Evolutionary conservation across 371 early-diverging fungal genomes (phyloP).

Genomic region (Dinochytrium kinnereticum): DNA sequence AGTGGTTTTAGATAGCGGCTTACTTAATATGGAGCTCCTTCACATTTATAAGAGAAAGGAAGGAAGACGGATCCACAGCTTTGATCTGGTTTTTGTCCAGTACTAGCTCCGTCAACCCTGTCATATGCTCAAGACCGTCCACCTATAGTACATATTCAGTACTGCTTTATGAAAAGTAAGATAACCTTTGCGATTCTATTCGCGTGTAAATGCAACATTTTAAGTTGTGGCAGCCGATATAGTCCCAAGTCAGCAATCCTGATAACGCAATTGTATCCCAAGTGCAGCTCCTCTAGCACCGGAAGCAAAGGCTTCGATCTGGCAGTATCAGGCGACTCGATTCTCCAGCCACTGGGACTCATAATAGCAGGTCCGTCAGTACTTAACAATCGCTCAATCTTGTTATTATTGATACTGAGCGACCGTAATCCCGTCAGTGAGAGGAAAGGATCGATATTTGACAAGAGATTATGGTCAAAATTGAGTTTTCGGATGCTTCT

Average conservation of each 20-base stretch:
- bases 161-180: not conserved
- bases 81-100: slow-evolving; percentile 63
- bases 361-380: slow-evolving; percentile 40
- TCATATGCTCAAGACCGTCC: slow-evolving; percentile 60
- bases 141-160: slow-evolving; percentile 36
- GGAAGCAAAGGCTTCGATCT: slow-evolving; percentile 41
- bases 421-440: slow-evolving; percentile 42
- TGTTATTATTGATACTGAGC: slow-evolving; percentile 53
- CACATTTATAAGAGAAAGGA: slow-evolving; percentile 52
- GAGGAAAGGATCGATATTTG: slow-evolving; percentile 51
- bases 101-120: slow-evolving; percentile 52
- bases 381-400: slow-evolving; percentile 51
- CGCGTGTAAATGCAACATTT: slow-evolving; percentile 51
- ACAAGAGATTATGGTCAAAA: slow-evolving; percentile 58
- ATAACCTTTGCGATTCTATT: slow-evolving; percentile 54
- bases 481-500: slow-evolving; percentile 54
- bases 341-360: slow-evolving; percentile 28
- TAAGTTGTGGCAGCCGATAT: slow-evolving; percentile 49
- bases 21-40: slow-evolving; percentile 59
- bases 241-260: slow-evolving; percentile 56
- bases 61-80: slow-evolving; percentile 50
- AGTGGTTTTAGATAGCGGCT: not conserved
- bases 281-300: slow-evolving; percentile 55
- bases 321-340: slow-evolving; percentile 20
- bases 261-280: slow-evolving; percentile 52